Base-by-base conservation (phyloP, 805 yeast genomes). In the Kodamaea neixiangensis region DNA sequence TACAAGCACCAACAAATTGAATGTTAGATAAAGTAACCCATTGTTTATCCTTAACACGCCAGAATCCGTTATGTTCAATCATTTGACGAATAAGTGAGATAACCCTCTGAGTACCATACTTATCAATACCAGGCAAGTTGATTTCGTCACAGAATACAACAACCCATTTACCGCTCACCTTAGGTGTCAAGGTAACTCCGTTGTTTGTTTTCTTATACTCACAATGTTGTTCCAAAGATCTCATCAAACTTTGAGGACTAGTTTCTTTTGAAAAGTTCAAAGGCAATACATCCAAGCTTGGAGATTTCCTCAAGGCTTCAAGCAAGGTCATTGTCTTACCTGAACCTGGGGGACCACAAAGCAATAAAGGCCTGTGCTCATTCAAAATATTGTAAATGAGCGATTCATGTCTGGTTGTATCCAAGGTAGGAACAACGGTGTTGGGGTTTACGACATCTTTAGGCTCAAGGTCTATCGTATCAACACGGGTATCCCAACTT, bases 311-410 rank as follows among this genome's bases (percentile, higher is more conserved):
- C 38, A 93, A 63, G 0, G 90, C 84, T 44, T 85, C 81, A 56
- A 89, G 76, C 15, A 93, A 68, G 0, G 92, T 83, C 98, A 93
- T 92, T 0, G 98, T 92, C 63, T 93, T 93, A 51, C 98, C 98
- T 0, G 97, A 87, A 3, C 98, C 98, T 0, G 98, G 97, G 0
- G 98, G 98, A 2, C 98, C 98, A 67, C 97, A 90, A 18, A 93
- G 72, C 21, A 93, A 72, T 14, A 89, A 64, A 0, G 96, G 82
- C 37, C 70, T 69, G 48, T 79, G 85, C 42, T 80, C 80, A 31
- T 73, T 72, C 34, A 92, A 59, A 1, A 87, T 64, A 0, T 83
- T 71, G 49, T 76, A 78, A 1, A 93, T 73, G 9, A 88, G 59
- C 1, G 70, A 63, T 53, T 89, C 93, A 51, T 88, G 88, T 50